Percentiles rank a stretch among this genome's conserved stretches.
Conservation (phyloP, 164 flowering plant species). For the Malania oleifera region DNA sequence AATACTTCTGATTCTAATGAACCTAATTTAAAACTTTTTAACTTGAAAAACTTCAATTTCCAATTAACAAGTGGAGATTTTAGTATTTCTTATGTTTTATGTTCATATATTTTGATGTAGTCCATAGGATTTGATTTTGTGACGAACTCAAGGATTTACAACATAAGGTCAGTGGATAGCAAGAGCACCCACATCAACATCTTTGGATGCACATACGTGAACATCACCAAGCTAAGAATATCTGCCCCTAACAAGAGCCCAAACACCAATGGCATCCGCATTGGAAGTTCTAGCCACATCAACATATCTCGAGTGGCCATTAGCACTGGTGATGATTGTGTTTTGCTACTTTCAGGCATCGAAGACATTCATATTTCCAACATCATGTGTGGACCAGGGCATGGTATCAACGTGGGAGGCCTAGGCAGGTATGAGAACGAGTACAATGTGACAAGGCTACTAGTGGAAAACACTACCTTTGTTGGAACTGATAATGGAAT, state of each 20-base stretch:
- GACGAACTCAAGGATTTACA: slow-evolving; percentile 19
- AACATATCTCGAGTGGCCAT: slow-evolving; percentile 17
- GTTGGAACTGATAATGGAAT: slow-evolving; percentile 22
- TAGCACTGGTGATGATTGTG: slow-evolving; percentile 43
- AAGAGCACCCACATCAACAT: slow-evolving; percentile 34
- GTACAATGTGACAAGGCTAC: slow-evolving; percentile 10
- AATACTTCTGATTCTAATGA: no score
- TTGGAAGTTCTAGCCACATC: slow-evolving; percentile 22
- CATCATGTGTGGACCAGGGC: slow-evolving; percentile 48
- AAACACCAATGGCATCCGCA: slow-evolving; percentile 48
- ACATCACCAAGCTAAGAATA: slow-evolving; percentile 12
- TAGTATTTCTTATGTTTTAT: no score
- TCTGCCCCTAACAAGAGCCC: slow-evolving; percentile 35
- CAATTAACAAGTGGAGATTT: no score
- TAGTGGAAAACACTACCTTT: slow-evolving; percentile 21
- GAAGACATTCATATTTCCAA: slow-evolving; percentile 13
- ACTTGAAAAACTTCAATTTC: no score
- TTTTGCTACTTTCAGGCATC: slow-evolving; percentile 37
- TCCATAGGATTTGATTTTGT: slow-evolving; percentile 27
- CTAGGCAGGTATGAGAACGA: slow-evolving; percentile 17
- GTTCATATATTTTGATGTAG: no score
- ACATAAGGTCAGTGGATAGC: slow-evolving; percentile 28
- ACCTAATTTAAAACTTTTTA: no score
- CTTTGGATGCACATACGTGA: slow-evolving; percentile 20
- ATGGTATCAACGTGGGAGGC: slow-evolving; percentile 43